Evolutionary conservation across 495 filamentous ascomycete species (phyloP), one percentile per base, ranked within the genome.

Genomic region (Elasticomyces elasticus): DNA sequence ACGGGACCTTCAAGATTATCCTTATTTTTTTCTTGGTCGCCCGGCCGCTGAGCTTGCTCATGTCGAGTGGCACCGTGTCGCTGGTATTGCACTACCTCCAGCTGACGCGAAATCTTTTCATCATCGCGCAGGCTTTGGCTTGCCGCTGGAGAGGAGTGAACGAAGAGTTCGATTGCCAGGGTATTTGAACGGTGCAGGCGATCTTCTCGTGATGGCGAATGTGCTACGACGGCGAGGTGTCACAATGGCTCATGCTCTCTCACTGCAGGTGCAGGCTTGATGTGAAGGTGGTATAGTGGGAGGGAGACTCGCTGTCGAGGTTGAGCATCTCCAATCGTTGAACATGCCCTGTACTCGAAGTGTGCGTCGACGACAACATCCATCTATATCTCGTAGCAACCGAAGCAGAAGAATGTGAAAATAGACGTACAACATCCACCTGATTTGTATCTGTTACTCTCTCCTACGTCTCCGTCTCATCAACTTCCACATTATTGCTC

Each of bases 61-160:
- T 82, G 82, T 70, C 71, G 67, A 61, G 66, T 63, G 51, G 68
- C 84, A 89, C 79, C 71, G 86, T 90, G 85, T 88, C 82, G 79
- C 80, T 74, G 80, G 85, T 83, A 83, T 88, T 82, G 82, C 86
- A 91, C 86, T 89, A 82, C 74, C 79, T 80, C 83, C 78, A 75
- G 79, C 79, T 68, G 84, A 89, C 77, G 86, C 86, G 83, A 90
- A 82, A 66, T 74, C 74, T 83, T 83, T 64, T 62, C 58, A 58
- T 62, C 59, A 58, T 31, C 23, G 7, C 3, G 10, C 41, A 38
- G 31, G 27, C 46, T 22, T 17, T 40, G n/a, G 49, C 55, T 41
- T 11, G 41, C n/a, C 22, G 24, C 49, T 58, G 55, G 49, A 58
- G 55, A 58, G 48, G 49, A 51, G 28, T 38, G 27, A 10, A 37